Base-by-base conservation (phyloP, 345 rosid genomes). In the Draba incana region DNA sequence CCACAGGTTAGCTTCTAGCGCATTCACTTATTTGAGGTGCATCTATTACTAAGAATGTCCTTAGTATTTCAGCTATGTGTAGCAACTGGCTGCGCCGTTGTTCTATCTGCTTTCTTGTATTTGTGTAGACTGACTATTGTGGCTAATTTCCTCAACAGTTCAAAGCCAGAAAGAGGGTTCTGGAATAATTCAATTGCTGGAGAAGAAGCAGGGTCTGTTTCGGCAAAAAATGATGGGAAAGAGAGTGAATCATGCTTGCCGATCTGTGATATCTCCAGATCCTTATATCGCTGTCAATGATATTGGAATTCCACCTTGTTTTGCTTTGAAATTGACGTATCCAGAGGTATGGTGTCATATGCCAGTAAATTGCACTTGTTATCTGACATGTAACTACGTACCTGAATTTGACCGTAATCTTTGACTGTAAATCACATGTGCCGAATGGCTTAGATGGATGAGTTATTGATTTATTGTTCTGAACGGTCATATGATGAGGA, bases 191-290 rank as follows among this genome's bases (percentile, higher is more conserved):
- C 99, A 94, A 77, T 80, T 94, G 80, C 88, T 94, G 71, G 99
- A 94, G 82, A 94, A 85, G 74, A 94, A 94, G 76, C 98, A 94
- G 79, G 99, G 99, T 59, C 62, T 94, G 55, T 94, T 91, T 72
- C 93, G 99, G 28, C 99, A 94, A 72, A 94, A 91, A 75, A 83
- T 94, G 98, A 94, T 94, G 99, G 99, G 99, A 66, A 94, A 94
- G 84, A 83, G 99, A 79, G 99, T 94, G 57, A 94, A 94, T 80
- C 88, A 81, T 80, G 98, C 99, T 10, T 94, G 99, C 63, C 84
- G 98, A 41, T 94, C 99, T 68, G 99, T 94, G 55, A 94, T 94
- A 75, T 94, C 99, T n/a, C 99, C 99, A 55, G 99, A 94, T 84
- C 97, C 97, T 48, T 91, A 85, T 80, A 75, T 94, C 33, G 99